Percentiles rank a stretch among this genome's conserved stretches.
Conservation (phyloP, 257 asterid species). For the Echium plantagineum region DNA sequence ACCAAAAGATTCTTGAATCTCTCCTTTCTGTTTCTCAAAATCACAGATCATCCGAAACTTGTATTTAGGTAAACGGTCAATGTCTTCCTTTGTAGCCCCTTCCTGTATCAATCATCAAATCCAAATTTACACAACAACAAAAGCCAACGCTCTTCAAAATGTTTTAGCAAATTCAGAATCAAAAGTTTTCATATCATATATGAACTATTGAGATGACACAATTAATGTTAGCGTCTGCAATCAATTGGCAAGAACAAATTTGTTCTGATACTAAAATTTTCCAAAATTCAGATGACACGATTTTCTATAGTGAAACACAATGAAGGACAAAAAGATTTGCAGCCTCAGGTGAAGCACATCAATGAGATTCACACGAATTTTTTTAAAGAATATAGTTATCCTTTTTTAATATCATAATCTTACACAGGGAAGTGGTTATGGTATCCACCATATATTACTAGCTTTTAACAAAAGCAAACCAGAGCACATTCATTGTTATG, state of each 20-base stretch:
- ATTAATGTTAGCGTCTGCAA: neutral
- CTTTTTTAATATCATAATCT: neutral
- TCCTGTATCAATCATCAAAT: constrained; percentile 45
- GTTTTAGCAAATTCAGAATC: neutral
- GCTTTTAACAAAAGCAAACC: no score
- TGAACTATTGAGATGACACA: no score
- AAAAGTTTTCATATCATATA: neutral
- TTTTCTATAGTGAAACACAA: neutral
- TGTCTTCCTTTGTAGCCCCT: constrained; percentile 97
- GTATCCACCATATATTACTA: no score
- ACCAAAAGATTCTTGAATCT: constrained; percentile 87
- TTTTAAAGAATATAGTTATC: no score
- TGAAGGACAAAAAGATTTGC: neutral
- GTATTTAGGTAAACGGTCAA: constrained; percentile 74
- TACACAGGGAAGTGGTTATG: no score
- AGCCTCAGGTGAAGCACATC: no score
- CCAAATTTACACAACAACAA: neutral
- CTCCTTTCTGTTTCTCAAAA: constrained; percentile 82
- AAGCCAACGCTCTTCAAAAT: neutral
- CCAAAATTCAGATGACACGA: neutral
- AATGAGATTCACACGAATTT: neutral
- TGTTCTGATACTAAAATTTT: neutral
- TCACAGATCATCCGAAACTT: constrained; percentile 82
- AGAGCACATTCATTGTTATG: no score
- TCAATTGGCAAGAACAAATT: neutral